Conservation (phyloP, 2,329 filamentous ascomycete genomes). For the Penicillium sp. region DNA sequence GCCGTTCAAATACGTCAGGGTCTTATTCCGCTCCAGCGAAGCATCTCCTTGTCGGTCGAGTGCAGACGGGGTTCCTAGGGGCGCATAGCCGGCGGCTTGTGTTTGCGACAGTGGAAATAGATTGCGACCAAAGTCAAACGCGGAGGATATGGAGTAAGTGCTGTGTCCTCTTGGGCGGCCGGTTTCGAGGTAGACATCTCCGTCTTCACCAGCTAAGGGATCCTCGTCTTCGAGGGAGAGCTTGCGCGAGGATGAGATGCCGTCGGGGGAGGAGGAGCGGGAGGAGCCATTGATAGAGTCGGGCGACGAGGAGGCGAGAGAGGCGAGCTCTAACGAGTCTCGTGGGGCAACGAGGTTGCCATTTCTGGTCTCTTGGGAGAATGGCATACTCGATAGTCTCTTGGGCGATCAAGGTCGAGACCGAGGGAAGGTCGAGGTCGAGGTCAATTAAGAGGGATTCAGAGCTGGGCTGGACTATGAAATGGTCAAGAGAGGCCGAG, state of each 20-base stretch:
- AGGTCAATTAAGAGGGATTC: conserved; percentile 3
- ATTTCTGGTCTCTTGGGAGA: conserved; percentile 28
- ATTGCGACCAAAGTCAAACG: conserved; percentile 91
- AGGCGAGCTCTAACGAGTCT: conserved; percentile 95
- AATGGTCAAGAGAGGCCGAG: conserved; percentile 3
- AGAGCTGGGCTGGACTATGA: conserved; percentile 1
- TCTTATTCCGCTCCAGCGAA: conserved; percentile 93
- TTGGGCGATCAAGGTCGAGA: conserved; percentile 4
- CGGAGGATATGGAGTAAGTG: conserved; percentile 84
- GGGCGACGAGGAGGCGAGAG: conserved; percentile 77
- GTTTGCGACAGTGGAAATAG: conserved; percentile 89
- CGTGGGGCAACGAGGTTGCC: conserved; percentile 49
- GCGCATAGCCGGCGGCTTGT: conserved; percentile 71
- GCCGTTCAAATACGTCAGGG: conserved; percentile 88
- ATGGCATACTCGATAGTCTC: conserved; percentile 33
- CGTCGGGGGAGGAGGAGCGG: conserved; percentile 69
- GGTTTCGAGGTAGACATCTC: conserved; percentile 51
- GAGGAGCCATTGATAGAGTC: conserved; percentile 60
- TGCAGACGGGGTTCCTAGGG: conserved; percentile 69
- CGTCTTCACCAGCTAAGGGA: conserved; percentile 53
- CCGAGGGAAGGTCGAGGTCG: neutral
- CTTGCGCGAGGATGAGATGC: conserved; percentile 84
- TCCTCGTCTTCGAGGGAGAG: conserved; percentile 85
- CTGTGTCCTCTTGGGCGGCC: conserved; percentile 51
- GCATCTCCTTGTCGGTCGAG: conserved; percentile 56